Percentiles rank a stretch among this genome's conserved stretches.
Evolutionary conservation across 2,329 filamentous ascomycete species (phyloP).

Genomic region (Botrytis tulipae): DNA sequence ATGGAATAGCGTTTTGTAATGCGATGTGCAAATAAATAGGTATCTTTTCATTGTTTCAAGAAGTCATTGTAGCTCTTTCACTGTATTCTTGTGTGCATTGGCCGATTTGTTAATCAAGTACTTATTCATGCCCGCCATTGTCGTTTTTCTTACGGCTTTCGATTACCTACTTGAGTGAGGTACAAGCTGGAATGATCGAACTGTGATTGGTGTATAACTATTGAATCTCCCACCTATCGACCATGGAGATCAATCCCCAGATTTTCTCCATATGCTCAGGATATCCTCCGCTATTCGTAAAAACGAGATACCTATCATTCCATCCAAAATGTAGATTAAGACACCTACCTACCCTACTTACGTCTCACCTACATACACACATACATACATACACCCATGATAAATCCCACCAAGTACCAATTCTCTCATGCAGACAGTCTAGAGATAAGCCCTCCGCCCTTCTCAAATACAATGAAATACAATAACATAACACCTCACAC

Average conservation of each 20-base stretch:
- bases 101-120: not conserved
- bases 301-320: not conserved
- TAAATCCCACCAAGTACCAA: not conserved
- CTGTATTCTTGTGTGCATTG: not conserved
- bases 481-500: slow-evolving; percentile 15
- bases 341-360: not conserved
- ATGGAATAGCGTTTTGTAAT: not conserved
- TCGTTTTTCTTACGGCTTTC: not conserved
- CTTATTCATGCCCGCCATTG: too few species aligned
- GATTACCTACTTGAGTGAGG: not conserved
- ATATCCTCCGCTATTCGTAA: not conserved
- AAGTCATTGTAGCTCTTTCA: not conserved
- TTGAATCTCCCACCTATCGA: not conserved
- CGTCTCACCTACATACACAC: not conserved
- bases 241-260: not conserved
- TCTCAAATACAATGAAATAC: not conserved
- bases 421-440: not conserved
- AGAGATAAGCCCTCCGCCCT: not conserved
- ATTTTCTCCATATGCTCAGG: not conserved
- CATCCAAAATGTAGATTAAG: not conserved
- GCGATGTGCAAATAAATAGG: not conserved
- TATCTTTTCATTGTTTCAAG: not conserved
- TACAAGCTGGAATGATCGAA: not conserved
- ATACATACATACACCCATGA: not conserved
- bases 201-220: not conserved